Evolutionary conservation across 164 flowering plant species (phyloP), one percentile per base, ranked within the genome.

Genomic region (Aristolochia fimbriata): DNA sequence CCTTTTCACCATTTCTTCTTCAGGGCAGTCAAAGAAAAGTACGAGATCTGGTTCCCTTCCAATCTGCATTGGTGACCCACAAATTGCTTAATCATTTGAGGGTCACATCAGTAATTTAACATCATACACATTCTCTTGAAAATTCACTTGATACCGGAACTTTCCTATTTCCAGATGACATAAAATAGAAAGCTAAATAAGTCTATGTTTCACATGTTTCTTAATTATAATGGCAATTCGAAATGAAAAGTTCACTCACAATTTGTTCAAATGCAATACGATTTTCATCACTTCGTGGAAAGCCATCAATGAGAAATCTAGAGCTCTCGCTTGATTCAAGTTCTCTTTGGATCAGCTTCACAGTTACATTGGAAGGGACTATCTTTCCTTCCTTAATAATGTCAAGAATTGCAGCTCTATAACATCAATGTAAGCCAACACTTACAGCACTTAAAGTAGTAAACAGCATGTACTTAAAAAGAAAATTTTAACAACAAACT

Each of bases 261-360:
- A 85, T 75, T 51, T 59, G 65, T 74, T 93, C 97, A 70, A 84
- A 93, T 57, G 96, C 84, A 57, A 78, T 56, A 52, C 95, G 96
- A 57, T 93, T 93, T 75, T 93, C 97, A 68, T 93, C 95, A 68
- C 72, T 83, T 56, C 97, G 81, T 24, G 99, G 99, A 67, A 93
- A 93, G 24, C 99, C 99, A 76, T 93, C 99, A 62, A 93, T 83
- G 49, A 93, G 92, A 77, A 85, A 83, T 69, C 78, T 86, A 70
- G 75, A 23, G 61, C 69, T 76, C 43, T 76, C 75, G 64, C 80
- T 83, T 50, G 87, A 72, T 69, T 80, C 82, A 62, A 93, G 78
- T 65, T 80, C 96, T 62, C 65, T 82, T 53, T 77, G 79, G 45
- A 93, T 74, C 61, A 93, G 73, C 67, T 77, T 74, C 49, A 90